These are phyloP conservation scores for Sugiyamaella chiloensis DNA, from an alignment of 805 yeast species.

Conservation along the genomic window DNA sequence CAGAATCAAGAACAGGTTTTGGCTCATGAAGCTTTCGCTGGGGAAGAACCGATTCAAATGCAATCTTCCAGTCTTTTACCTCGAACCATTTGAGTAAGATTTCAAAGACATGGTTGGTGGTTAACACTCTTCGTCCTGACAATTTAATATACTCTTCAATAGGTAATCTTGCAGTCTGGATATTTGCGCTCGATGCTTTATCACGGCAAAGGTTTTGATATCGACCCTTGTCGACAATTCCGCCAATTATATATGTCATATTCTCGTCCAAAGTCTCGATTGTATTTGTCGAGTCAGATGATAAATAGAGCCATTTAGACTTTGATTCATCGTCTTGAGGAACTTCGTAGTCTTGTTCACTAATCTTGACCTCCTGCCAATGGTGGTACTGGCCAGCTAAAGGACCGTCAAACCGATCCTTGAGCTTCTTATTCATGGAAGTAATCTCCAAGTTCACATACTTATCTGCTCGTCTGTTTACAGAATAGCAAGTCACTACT, in stretches of 20 bases:
- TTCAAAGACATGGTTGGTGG: slow-evolving; percentile 95
- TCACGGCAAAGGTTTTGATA: slow-evolving; percentile 74
- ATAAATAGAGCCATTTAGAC: slow-evolving; percentile 56
- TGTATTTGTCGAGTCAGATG: slow-evolving; percentile 81
- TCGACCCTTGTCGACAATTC: slow-evolving; percentile 93
- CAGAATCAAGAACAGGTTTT: too few relatives aligned
- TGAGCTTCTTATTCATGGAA: slow-evolving; percentile 62
- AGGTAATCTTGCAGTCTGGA: slow-evolving; percentile 76
- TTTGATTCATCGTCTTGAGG: slow-evolving; percentile 33
- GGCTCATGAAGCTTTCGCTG: slow-evolving; percentile 54
- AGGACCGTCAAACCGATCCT: slow-evolving; percentile 63
- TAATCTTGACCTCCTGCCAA: slow-evolving; percentile 67
- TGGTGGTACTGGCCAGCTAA: slow-evolving; percentile 52
- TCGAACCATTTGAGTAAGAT: slow-evolving; percentile 79
- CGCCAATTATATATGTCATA: slow-evolving; percentile 84
- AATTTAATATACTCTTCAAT: slow-evolving; percentile 79
- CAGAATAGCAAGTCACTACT: slow-evolving; percentile 76
- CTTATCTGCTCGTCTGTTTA: slow-evolving; percentile 58
- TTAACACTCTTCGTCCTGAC: slow-evolving; percentile 83
- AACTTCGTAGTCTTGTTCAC: slow-evolving; percentile 38
- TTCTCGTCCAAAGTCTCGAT: slow-evolving; percentile 63
- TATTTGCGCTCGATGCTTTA: slow-evolving; percentile 72
- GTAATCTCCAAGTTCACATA: slow-evolving; percentile 59
- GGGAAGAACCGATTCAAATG: slow-evolving; percentile 87
- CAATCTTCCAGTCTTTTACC: slow-evolving; percentile 73